Percentiles rank a stretch among this genome's conserved stretches.
Evolutionary conservation across 2,329 filamentous ascomycete species (phyloP).

Genomic region (Calonectria multiphialidica): DNA sequence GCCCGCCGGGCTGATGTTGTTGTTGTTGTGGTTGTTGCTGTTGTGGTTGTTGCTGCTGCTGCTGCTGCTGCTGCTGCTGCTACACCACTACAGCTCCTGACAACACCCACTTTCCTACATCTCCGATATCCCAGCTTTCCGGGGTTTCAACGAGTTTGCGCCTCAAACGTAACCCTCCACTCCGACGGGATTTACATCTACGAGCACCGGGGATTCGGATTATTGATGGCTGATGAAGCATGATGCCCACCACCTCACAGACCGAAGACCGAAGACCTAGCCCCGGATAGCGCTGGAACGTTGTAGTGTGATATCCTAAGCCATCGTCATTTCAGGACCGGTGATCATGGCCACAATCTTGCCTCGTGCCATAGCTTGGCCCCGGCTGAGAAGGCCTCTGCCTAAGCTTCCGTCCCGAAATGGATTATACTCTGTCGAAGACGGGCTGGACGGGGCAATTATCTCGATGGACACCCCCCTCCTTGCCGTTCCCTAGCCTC

Average conservation of each 20-base stretch:
- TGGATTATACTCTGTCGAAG: constrained; percentile 30
- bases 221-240: constrained; percentile 13
- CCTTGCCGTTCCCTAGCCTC: constrained; percentile 15
- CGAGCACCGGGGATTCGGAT: constrained; percentile 25
- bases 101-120: constrained; percentile 21
- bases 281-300: constrained; percentile 22
- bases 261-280: constrained; percentile 30
- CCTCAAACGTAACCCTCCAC: constrained; percentile 30
- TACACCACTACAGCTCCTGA: too few relatives aligned
- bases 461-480: constrained; percentile 21
- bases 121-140: constrained; percentile 18
- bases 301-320: constrained; percentile 26
- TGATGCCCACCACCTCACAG: constrained; percentile 20
- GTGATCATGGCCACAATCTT: constrained; percentile 23
- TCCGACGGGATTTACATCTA: constrained; percentile 26
- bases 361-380: constrained; percentile 30
- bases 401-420: constrained; percentile 18
- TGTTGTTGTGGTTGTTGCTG: neutral
- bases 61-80: too few relatives aligned
- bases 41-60: too few relatives aligned
- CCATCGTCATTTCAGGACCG: constrained; percentile 26
- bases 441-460: constrained; percentile 30
- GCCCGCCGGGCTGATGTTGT: constrained; percentile 4
- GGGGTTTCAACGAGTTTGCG: constrained; percentile 6
- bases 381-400: constrained; percentile 30